A percentile compares a stretch with the other conserved stretches of the same genome.
Conservation (phyloP, 116 monocot species). For the Zostera marina region DNA sequence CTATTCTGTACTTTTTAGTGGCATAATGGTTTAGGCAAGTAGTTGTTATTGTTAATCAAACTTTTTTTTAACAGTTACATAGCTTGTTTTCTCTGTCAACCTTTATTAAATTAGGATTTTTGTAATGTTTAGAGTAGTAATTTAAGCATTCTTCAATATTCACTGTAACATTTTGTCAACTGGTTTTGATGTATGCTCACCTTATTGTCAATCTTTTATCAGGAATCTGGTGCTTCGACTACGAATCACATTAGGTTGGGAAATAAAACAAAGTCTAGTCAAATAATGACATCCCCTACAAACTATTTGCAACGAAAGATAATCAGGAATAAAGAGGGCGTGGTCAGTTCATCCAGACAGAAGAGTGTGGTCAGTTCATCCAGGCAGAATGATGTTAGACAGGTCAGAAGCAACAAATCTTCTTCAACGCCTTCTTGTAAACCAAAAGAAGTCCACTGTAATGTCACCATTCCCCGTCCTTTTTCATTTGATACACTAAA, state of each 20-base stretch:
- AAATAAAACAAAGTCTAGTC: conserved; percentile 11
- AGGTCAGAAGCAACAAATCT: conserved; percentile 16
- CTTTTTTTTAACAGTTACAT: neutral
- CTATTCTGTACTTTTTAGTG: neutral
- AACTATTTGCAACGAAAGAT: conserved; percentile 13
- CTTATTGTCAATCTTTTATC: neutral
- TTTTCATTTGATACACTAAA: conserved; percentile 25
- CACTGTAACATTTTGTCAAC: neutral
- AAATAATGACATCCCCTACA: conserved; percentile 8
- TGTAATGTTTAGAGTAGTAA: neutral
- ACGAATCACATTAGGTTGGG: conserved; percentile 11
- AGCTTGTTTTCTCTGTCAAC: neutral
- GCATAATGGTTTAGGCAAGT: neutral
- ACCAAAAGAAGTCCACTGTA: conserved; percentile 13
- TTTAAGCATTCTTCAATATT: neutral
- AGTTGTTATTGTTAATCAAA: neutral
- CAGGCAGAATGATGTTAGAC: conserved; percentile 12
- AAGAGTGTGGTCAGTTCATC: conserved; percentile 5
- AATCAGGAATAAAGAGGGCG: conserved; percentile 3
- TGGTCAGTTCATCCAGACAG: conserved; percentile 9
- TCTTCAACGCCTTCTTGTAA: conserved; percentile 11
- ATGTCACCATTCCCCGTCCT: conserved; percentile 1
- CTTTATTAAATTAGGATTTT: neutral
- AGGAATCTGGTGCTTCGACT: conserved; percentile 7
- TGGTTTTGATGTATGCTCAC: neutral